Evolutionary conservation across 306 rosid genomes (phyloP).

Genomic region (Cotoneaster glaucophyllus): DNA sequence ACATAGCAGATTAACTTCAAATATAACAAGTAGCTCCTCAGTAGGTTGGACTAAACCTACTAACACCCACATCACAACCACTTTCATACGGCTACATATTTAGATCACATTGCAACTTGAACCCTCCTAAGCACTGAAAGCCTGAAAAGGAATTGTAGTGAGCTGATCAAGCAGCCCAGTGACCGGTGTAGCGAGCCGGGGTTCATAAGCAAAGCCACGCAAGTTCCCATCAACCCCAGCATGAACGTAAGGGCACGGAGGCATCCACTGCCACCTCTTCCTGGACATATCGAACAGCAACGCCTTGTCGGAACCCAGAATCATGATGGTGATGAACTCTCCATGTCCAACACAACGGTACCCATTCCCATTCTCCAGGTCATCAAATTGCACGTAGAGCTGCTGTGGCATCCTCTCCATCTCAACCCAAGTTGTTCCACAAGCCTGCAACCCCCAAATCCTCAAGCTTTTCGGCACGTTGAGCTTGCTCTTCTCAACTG

Average conservation of each 20-base stretch:
- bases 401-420: slow-evolving; percentile 94
- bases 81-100: not conserved
- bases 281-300: slow-evolving; percentile 53
- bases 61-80: not conserved
- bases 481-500: slow-evolving; percentile 85
- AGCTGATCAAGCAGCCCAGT: slow-evolving; percentile 70
- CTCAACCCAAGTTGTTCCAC: slow-evolving; percentile 85
- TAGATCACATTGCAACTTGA: not conserved
- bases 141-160: slow-evolving; percentile 43
- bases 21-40: not conserved
- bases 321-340: slow-evolving; percentile 53
- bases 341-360: slow-evolving; percentile 78
- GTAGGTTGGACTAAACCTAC: not conserved
- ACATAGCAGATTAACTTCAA: not conserved
- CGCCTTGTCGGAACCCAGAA: slow-evolving; percentile 49
- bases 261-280: slow-evolving; percentile 93
- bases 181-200: slow-evolving; percentile 73
- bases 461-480: slow-evolving; percentile 81
- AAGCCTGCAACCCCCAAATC: slow-evolving; percentile 69
- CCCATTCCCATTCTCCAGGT: slow-evolving; percentile 59
- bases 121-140: slow-evolving; percentile 16
- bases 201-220: slow-evolving; percentile 88
- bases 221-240: slow-evolving; percentile 22
- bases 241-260: slow-evolving; percentile 65
- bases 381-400: slow-evolving; percentile 57